These are phyloP conservation scores for Botrytis porri DNA, from an alignment of 2,329 filamentous ascomycete genomes.

Conservation along the genomic window DNA sequence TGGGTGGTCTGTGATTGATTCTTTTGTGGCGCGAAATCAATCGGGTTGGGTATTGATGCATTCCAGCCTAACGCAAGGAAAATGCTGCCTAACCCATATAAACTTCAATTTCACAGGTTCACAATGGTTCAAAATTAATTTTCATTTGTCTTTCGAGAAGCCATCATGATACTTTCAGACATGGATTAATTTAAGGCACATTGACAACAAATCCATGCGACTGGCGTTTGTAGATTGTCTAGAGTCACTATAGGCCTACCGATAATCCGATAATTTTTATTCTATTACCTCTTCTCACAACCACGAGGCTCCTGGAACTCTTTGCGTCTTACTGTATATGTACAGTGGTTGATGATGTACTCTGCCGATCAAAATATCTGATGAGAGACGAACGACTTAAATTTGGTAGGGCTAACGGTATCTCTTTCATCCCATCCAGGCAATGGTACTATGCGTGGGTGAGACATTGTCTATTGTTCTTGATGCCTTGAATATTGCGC, in stretches of 20 bases:
- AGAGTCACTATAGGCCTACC: not conserved
- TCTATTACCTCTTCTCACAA: slow-evolving; percentile 11
- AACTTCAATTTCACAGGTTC: slow-evolving; percentile 10
- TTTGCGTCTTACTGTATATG: slow-evolving; percentile 16
- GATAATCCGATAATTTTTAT: not conserved
- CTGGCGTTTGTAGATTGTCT: slow-evolving; percentile 23
- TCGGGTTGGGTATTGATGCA: slow-evolving; percentile 48
- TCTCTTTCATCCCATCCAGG: slow-evolving; percentile 6
- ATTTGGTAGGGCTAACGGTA: slow-evolving; percentile 12
- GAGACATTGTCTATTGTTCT: slow-evolving; percentile 4
- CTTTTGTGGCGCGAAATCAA: slow-evolving; percentile 26
- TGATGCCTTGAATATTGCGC: slow-evolving; percentile 11
- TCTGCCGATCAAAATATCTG: slow-evolving; percentile 11
- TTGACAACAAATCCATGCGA: slow-evolving; percentile 25
- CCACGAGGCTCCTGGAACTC: not conserved
- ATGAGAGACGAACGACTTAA: not conserved
- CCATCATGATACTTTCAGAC: slow-evolving; percentile 14
- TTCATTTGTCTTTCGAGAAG: slow-evolving; percentile 23
- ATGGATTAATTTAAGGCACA: slow-evolving; percentile 20
- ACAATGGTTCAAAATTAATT: slow-evolving; percentile 14
- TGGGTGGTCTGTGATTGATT: slow-evolving; percentile 13
- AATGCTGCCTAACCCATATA: slow-evolving; percentile 17
- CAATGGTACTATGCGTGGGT: not conserved
- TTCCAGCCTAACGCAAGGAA: slow-evolving; percentile 37
- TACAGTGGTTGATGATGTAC: slow-evolving; percentile 5